phyloP scores from a whole-genome alignment of 805 yeast genomes.

The Ogataea henricii region DNA sequence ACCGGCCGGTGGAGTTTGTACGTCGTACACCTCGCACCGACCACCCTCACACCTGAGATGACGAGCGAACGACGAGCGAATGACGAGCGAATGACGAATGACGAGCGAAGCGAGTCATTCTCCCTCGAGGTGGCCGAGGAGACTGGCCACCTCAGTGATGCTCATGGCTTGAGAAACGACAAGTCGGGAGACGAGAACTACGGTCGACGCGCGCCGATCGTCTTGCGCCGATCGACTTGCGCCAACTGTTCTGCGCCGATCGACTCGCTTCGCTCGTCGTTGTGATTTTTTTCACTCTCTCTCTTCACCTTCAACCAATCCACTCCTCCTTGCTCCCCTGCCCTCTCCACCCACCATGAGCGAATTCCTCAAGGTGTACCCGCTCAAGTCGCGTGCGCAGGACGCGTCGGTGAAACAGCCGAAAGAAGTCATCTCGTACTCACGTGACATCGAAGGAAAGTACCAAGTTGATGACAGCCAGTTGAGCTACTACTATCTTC shows the following conservation, averaged over 20 bases:
- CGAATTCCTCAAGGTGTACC: conserved; percentile 29
- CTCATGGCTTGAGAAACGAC: too few relatives aligned
- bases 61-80: too few relatives aligned
- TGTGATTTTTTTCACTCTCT: neutral
- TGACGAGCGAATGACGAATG: neutral
- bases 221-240: too few relatives aligned
- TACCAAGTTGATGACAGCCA: conserved; percentile 53
- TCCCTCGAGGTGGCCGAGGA: neutral
- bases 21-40: too few relatives aligned
- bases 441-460: conserved; percentile 55
- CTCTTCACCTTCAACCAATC: neutral
- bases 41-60: too few relatives aligned
- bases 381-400: conserved; percentile 51
- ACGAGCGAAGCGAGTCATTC: neutral
- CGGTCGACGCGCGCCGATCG: too few relatives aligned
- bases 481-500: conserved; percentile 76
- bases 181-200: too few relatives aligned
- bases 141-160: too few relatives aligned
- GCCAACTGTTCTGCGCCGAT: too few relatives aligned
- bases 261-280: too few relatives aligned
- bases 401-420: conserved; percentile 82
- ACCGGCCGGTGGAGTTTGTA: too few relatives aligned
- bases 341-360: conserved; percentile 7
- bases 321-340: neutral
- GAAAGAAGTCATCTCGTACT: conserved; percentile 70